Evolutionary conservation across 352 stramenopile species (phyloP).

Genomic region (Saprolegnia parasitica): DNA sequence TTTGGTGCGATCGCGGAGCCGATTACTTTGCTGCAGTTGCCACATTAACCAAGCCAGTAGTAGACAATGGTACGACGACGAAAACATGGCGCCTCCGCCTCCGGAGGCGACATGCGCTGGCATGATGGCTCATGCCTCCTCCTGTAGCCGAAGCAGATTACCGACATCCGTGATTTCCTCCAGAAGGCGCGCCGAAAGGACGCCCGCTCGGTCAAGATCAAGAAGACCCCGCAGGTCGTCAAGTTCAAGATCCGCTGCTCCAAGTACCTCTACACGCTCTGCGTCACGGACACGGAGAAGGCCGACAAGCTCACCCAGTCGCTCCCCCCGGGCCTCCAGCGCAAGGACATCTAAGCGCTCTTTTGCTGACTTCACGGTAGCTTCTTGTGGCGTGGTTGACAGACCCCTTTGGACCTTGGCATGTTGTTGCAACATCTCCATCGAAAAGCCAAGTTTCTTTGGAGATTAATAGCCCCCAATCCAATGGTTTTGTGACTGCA

Average conservation of each 20-base stretch:
- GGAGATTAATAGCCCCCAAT: constrained; percentile 23
- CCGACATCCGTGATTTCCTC: constrained; percentile 98
- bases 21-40: constrained; percentile 29
- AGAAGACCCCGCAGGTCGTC: constrained; percentile 95
- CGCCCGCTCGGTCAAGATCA: constrained; percentile 99
- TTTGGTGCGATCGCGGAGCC: neutral
- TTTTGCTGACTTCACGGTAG: constrained; percentile 7
- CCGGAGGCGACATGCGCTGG: neutral
- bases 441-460: constrained; percentile 5
- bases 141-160: constrained; percentile 97
- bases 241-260: constrained; percentile 99
- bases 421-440: constrained; percentile 21
- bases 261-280: constrained; percentile 98
- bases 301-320: constrained; percentile 99
- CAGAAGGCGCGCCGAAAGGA: constrained; percentile 97
- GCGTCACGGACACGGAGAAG: constrained; percentile 98
- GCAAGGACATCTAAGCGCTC: constrained; percentile 84
- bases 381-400: constrained; percentile 28
- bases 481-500: constrained; percentile 31
- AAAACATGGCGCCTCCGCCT: neutral
- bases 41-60: constrained; percentile 28
- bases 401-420: constrained; percentile 4
- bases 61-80: constrained; percentile 25
- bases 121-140: neutral
- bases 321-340: constrained; percentile 94